Evolutionary conservation across 2,329 filamentous ascomycete genomes (phyloP).

Genomic region (Chalaropsis ovoidea): DNA sequence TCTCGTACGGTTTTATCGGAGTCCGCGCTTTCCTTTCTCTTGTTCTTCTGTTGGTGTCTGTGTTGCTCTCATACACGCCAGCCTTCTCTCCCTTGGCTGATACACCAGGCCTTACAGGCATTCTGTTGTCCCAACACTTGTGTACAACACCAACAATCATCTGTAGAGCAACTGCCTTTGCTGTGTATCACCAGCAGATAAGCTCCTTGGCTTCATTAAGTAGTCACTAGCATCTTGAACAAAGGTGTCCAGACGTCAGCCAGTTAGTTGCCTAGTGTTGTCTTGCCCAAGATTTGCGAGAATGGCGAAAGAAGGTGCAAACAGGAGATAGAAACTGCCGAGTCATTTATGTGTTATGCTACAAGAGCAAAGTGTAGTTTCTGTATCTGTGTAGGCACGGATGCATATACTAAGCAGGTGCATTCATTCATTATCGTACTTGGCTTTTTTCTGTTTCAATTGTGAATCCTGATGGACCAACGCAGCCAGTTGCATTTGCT

Average conservation of each 20-base stretch:
- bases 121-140: constrained; percentile 3
- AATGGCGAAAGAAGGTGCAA: background rate
- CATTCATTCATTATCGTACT: background rate
- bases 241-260: background rate
- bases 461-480: background rate
- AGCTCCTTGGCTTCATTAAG: background rate
- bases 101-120: too few species aligned
- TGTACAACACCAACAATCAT: background rate
- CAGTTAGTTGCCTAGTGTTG: background rate
- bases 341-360: background rate
- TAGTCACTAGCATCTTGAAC: background rate
- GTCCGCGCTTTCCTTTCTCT: background rate
- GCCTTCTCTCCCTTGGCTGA: too few species aligned
- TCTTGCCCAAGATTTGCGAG: background rate
- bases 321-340: background rate
- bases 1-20: background rate
- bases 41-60: too few species aligned
- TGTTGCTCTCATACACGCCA: too few species aligned
- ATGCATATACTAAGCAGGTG: background rate
- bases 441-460: background rate
- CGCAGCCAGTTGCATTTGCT: background rate
- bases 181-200: background rate
- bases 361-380: background rate
- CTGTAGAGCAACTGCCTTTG: background rate
- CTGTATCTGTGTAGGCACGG: background rate